These are phyloP conservation scores for Starmerella asiatica DNA, from an alignment of 805 yeast species.

Conservation along the genomic window DNA sequence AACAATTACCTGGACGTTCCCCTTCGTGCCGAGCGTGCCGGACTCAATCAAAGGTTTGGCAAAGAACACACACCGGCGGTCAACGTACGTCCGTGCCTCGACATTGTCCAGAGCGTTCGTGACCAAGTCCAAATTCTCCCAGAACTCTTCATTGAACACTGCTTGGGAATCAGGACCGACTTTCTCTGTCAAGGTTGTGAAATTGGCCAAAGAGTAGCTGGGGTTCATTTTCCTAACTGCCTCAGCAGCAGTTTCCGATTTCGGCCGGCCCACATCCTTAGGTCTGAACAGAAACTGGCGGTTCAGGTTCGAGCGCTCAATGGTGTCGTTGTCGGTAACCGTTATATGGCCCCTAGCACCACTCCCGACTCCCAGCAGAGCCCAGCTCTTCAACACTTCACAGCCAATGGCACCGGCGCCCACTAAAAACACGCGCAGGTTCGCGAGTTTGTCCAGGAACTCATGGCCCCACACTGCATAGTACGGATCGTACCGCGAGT, in stretches of 20 bases:
- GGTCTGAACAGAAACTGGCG: constrained; percentile 94
- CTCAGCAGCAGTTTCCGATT: constrained; percentile 77
- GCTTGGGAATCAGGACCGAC: constrained; percentile 90
- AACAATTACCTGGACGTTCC: constrained; percentile 91
- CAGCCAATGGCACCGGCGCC: constrained; percentile 99
- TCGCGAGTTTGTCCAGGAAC: constrained; percentile 59
- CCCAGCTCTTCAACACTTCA: constrained; percentile 97
- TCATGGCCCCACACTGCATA: constrained; percentile 83
- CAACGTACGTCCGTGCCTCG: constrained; percentile 96
- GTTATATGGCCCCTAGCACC: constrained; percentile 76
- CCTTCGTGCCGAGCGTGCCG: constrained; percentile 96
- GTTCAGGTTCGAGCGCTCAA: constrained; percentile 89
- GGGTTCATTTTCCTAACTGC: constrained; percentile 84
- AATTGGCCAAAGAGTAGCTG: constrained; percentile 53
- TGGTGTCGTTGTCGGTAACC: constrained; percentile 87
- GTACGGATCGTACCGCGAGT: constrained; percentile 84
- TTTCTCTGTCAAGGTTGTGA: constrained; percentile 65
- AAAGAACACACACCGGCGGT: constrained; percentile 89
- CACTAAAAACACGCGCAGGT: constrained; percentile 74
- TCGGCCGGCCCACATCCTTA: constrained; percentile 81
- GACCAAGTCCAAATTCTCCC: constrained; percentile 74
- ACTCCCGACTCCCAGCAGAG: constrained; percentile 85
- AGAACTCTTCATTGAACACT: constrained; percentile 70
- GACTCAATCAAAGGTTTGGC: constrained; percentile 84
- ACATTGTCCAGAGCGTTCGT: constrained; percentile 95